Conservation (phyloP, 441 rosid species). For the Erodium chrysanthum region DNA sequence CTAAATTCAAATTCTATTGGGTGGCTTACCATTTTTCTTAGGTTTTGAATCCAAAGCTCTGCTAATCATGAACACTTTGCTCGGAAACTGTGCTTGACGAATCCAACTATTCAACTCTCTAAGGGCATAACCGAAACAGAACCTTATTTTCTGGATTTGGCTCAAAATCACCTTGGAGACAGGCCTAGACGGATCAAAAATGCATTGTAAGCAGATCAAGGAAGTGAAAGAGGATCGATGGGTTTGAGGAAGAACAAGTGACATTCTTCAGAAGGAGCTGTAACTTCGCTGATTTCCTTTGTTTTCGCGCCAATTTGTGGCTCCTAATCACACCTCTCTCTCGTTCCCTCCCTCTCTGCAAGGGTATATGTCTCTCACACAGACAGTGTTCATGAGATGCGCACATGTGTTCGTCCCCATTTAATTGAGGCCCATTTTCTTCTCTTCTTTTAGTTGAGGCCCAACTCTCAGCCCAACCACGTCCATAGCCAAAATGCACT, state of each 20-base stretch:
- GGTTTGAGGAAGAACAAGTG: conserved; percentile 22
- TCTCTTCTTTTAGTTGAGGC: no score
- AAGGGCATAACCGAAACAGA: background rate
- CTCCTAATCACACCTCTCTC: background rate
- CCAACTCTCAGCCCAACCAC: no score
- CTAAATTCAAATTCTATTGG: background rate
- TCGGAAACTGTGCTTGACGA: background rate
- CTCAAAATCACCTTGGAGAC: background rate
- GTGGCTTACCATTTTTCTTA: background rate
- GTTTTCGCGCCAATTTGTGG: conserved; percentile 87
- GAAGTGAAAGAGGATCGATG: conserved; percentile 20
- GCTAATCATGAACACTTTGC: background rate
- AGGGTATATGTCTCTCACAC: no score
- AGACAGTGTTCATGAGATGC: no score
- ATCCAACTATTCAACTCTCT: background rate
- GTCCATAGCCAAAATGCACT: no score
- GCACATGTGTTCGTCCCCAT: no score
- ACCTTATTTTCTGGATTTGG: background rate
- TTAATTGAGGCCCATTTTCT: no score
- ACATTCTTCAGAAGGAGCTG: conserved; percentile 43
- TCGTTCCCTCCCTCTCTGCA: no score
- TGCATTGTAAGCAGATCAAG: background rate
- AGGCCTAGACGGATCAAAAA: background rate
- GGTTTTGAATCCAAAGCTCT: background rate
- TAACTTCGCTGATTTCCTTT: conserved; percentile 49